Percentiles rank a stretch among this genome's conserved stretches.
phyloP scores from a whole-genome alignment of 1,139 yeast genomes.

The Pichia cactophila region DNA sequence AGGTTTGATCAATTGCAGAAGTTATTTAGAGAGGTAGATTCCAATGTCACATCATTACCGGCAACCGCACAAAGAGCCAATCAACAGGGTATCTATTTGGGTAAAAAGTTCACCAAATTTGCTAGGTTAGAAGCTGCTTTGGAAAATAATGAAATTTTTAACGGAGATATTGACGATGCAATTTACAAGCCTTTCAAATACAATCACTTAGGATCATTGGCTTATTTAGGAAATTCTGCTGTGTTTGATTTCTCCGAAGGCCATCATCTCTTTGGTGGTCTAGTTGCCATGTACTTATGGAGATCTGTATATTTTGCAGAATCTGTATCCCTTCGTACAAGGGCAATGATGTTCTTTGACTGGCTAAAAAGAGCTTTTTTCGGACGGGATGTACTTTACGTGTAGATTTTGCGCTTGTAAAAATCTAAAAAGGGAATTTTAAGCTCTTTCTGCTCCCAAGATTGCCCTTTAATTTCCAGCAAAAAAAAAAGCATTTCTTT shows the following conservation, averaged over 20 bases:
- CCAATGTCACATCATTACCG: constrained; percentile 55
- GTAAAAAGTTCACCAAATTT: constrained; percentile 44
- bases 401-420: constrained; percentile 16
- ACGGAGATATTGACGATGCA: constrained; percentile 48
- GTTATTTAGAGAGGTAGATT: constrained; percentile 45
- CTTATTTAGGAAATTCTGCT: constrained; percentile 59
- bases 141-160: constrained; percentile 34
- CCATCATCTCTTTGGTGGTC: constrained; percentile 48
- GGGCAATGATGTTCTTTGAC: constrained; percentile 52
- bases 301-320: constrained; percentile 60
- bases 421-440: neutral
- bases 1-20: constrained; percentile 41
- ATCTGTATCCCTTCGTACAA: constrained; percentile 50
- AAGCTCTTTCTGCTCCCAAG: neutral
- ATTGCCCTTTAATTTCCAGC: neutral
- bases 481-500: neutral
- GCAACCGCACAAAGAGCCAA: constrained; percentile 65
- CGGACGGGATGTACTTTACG: constrained; percentile 47
- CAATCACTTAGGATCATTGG: constrained; percentile 53
- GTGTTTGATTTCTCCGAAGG: constrained; percentile 48
- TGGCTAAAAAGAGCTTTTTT: constrained; percentile 58
- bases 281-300: constrained; percentile 61
- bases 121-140: constrained; percentile 36
- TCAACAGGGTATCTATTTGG: constrained; percentile 57
- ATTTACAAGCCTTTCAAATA: constrained; percentile 49